These are phyloP conservation scores for Stentor roeselii DNA, from an alignment of 73 alveolate genomes.

Conservation along the genomic window DNA sequence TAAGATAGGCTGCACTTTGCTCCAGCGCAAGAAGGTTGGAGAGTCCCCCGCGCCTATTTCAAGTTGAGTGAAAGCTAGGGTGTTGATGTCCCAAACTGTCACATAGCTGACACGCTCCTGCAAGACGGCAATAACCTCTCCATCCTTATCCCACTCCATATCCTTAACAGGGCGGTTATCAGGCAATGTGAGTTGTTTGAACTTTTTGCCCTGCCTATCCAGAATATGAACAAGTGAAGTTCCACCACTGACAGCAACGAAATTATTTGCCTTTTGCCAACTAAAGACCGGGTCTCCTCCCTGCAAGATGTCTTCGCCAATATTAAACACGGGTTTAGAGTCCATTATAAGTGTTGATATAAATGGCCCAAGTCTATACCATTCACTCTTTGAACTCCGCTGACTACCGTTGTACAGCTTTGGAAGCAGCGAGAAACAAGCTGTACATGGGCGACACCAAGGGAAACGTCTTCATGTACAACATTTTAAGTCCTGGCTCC, in stretches of 20 bases:
- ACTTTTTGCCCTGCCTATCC: constrained; percentile 77
- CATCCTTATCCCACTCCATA: constrained; percentile 94
- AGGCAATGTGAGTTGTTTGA: constrained; percentile 76
- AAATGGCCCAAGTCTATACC: constrained; percentile 17
- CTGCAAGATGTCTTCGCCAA: background rate
- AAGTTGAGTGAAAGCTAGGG: constrained; percentile 28
- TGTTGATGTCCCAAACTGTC: constrained; percentile 9
- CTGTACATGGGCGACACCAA: constrained; percentile 9
- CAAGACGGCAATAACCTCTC: constrained; percentile 93
- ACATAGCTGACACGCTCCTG: constrained; percentile 63
- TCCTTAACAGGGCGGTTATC: constrained; percentile 68
- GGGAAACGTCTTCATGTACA: background rate
- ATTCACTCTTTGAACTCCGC: background rate
- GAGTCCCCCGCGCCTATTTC: constrained; percentile 69
- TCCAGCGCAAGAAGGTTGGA: constrained; percentile 94
- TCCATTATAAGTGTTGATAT: no score
- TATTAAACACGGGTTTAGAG: background rate
- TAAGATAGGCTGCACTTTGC: constrained; percentile 88
- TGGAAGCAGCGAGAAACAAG: background rate
- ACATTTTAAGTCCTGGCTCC: background rate
- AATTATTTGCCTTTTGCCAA: background rate
- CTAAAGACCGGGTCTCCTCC: constrained; percentile 14
- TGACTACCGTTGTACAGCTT: constrained; percentile 1
- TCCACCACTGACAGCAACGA: constrained; percentile 21
- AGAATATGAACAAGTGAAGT: background rate